Base-by-base conservation (phyloP, 768 basidiomycete genomes). In the Boletus insuetus region DNA sequence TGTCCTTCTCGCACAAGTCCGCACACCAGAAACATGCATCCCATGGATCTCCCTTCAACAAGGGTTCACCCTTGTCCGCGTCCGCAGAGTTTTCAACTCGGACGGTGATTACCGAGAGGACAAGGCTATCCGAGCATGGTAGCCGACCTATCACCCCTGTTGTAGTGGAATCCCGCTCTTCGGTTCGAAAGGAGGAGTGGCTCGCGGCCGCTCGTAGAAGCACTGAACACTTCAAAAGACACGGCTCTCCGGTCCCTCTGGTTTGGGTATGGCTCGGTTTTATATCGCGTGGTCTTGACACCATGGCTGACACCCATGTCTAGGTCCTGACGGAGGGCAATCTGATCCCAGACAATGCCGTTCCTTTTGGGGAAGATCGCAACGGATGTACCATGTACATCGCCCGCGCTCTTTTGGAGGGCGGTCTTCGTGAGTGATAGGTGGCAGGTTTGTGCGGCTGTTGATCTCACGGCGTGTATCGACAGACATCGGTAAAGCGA, bases 401-500 rank as follows among this genome's bases (percentile, higher is more conserved):
- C 16, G 69, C 69, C 38, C 69, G 69, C 26, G 71, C 69, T 13
- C 65, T 71, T 29, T 47, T 71, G 31, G 69, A 71, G 49, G 69
- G 69, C 16, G 43, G 49, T 17, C 67, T 71, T 56, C 67, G 69
- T 71, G 39, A 63, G 71, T 55, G 20, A 31, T 32, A 4, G 12
- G 22, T 44, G 29, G 24, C 3, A 24, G 7, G 3, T 29, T 26
- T 9, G 2, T 4, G 12, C 26, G 1, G 4, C 26, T 22, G 3
- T 39, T 7, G 22, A 29, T 16, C 50, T 57, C 22, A 24, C 17
- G 32, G 16, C 16, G 44, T 29, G 44, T 39, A 37, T 54, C 16
- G 19, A 4, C 31, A 74, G 74, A 74, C 34, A 59, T 75, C 16
- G 73, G 73, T 6, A 74, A 70, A 58, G 70, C 72, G 49, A 63